A percentile compares a stretch with the other conserved stretches of the same genome.
Evolutionary conservation across 495 filamentous ascomycete genomes (phyloP).

Genomic region (Penicillium longicatenatum): DNA sequence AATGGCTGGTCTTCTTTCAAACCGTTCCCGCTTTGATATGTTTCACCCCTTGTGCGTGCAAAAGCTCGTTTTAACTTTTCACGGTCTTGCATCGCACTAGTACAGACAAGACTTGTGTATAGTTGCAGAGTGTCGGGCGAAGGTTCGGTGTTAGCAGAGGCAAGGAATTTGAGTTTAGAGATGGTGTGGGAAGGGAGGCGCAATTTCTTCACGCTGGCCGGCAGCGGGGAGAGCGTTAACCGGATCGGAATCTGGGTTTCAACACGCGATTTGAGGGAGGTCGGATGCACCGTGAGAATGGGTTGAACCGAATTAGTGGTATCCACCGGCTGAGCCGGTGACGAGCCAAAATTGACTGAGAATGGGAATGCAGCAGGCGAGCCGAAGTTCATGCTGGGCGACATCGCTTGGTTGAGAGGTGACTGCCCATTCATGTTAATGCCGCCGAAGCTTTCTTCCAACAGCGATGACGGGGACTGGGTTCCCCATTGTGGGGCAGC

Average conservation of each 20-base stretch:
- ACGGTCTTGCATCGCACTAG: slow-evolving; percentile 85
- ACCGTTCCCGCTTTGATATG: slow-evolving; percentile 29
- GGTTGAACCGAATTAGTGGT: slow-evolving; percentile 33
- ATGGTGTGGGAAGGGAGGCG: slow-evolving; percentile 88
- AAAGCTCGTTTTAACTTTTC: slow-evolving; percentile 64
- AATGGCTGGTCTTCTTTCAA: slow-evolving; percentile 67
- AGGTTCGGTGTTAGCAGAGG: slow-evolving; percentile 61
- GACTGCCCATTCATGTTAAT: slow-evolving; percentile 47
- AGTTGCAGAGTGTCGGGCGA: slow-evolving; percentile 77
- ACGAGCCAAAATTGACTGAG: slow-evolving; percentile 38
- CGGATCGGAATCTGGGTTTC: slow-evolving; percentile 91
- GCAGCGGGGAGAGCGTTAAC: slow-evolving; percentile 71
- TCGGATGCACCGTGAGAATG: slow-evolving; percentile 60
- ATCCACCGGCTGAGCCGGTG: slow-evolving; percentile 32
- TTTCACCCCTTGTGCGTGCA: slow-evolving; percentile 60
- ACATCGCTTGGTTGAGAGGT: slow-evolving; percentile 33
- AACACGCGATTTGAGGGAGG: slow-evolving; percentile 81
- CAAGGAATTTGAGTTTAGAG: slow-evolving; percentile 83
- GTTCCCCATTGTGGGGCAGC: slow-evolving; percentile 50
- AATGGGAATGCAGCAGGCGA: slow-evolving; percentile 36
- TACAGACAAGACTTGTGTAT: slow-evolving; percentile 79
- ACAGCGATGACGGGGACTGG: slow-evolving; percentile 55
- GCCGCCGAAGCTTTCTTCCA: slow-evolving; percentile 47
- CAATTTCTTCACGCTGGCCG: slow-evolving; percentile 70
- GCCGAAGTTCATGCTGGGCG: slow-evolving; percentile 37